A percentile compares a stretch with the other conserved stretches of the same genome.
phyloP scores from a whole-genome alignment of 805 yeast species.

The Wickerhamiella lipophila region DNA sequence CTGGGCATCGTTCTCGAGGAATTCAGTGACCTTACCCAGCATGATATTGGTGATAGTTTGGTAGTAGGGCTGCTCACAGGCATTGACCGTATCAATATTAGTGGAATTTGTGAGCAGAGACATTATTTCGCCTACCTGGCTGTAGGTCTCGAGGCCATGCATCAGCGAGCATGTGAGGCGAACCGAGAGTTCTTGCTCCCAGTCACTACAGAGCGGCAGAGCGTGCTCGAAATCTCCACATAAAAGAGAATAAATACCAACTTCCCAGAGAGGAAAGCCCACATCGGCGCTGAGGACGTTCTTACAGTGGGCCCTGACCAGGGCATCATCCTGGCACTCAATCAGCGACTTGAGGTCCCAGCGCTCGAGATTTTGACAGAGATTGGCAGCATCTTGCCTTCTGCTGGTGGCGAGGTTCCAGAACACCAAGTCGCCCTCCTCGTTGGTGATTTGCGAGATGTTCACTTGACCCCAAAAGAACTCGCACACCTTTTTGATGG shows the following conservation, averaged over 20 bases:
- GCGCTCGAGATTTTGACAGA: not conserved
- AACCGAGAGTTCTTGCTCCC: constrained; percentile 1
- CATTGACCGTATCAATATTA: not conserved
- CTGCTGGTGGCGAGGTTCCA: not conserved
- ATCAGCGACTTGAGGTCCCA: constrained; percentile 6
- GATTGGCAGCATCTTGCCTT: not conserved
- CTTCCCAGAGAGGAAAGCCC: not conserved
- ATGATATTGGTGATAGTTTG: not conserved
- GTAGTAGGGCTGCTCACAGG: not conserved
- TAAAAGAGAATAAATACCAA: constrained; percentile 2
- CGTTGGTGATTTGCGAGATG: not conserved
- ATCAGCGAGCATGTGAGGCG: not conserved
- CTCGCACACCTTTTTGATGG: not conserved
- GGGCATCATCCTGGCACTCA: not conserved
- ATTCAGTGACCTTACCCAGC: not conserved
- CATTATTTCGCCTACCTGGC: not conserved
- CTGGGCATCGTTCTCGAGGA: not conserved
- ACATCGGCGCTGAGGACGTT: not conserved
- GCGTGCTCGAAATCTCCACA: constrained; percentile 2
- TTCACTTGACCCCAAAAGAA: not conserved
- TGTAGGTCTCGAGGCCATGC: not conserved
- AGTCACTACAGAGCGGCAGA: not conserved
- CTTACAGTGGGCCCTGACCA: not conserved
- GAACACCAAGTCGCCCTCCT: not conserved
- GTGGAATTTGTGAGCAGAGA: not conserved